Evolutionary conservation across 140 eudicot genomes (phyloP), one percentile per base, ranked within the genome.

Genomic region (Ambrosia hybrid): DNA sequence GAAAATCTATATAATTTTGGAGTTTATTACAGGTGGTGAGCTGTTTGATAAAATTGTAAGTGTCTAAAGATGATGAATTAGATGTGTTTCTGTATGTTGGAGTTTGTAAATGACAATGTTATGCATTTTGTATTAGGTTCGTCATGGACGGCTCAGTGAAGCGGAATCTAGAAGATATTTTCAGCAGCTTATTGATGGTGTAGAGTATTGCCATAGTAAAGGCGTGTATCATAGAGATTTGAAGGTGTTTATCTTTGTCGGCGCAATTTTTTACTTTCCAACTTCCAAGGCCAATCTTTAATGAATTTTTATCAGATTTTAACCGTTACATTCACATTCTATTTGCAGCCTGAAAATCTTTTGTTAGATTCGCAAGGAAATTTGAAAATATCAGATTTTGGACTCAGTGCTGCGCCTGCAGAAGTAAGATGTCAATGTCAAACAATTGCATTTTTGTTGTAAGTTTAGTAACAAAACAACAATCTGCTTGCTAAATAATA

Each of bases 131-230:
- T 37, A 58, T 59, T 80, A 94, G 99, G 95, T 88, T 45, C 97
- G 83, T 57, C 91, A 86, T 71, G 97, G 99, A n/a, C 82, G 97
- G 56, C 90, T 94, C 39, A 90, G 96, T 88, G 99, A 94, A 85
- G 85, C 91, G 16, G 97, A 94, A 78, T 73, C 99, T 64, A 72
- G 96, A 68, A 86, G 87, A 79, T 94, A 83, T 67, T 94, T 94
- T 73, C 99, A 94, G 80, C 99, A 94, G 81, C 92, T 94, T 5
- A 90, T 94, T 71, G 99, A 94, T 83, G 99, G 97, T 34, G 96
- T 94, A 69, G 95, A 82, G 73, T 91, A 72, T 76, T 94, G 99
- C 83, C 99, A 94, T 79, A 94, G 85, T 81, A 94, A 91, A 84
- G 99, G 99, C 71, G 99, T 94, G 12, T 94, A 86, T 73, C 99